phyloP scores from a whole-genome alignment of 2,329 filamentous ascomycete genomes.

The Drechslerella stenobrocha region DNA sequence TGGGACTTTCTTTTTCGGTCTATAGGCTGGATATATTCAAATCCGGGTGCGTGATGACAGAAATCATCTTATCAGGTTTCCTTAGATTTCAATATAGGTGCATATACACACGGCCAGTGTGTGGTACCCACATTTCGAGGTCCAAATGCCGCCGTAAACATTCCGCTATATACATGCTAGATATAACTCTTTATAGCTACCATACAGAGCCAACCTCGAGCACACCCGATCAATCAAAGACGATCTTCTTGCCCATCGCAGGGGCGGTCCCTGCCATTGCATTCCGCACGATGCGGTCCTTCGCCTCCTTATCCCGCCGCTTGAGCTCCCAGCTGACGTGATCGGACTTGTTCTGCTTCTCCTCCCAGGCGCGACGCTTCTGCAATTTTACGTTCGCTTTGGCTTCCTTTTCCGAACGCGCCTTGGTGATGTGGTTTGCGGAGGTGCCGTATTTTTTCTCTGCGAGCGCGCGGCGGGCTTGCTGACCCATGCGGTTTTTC shows the following conservation, averaged over 20 bases:
- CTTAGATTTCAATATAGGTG: no score
- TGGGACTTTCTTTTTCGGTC: no score
- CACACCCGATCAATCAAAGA: conserved; percentile 48
- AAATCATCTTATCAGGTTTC: no score
- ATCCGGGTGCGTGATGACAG: no score
- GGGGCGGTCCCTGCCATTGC: conserved; percentile 56
- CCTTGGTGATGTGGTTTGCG: conserved; percentile 67
- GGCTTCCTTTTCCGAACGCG: conserved; percentile 48
- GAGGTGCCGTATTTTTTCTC: conserved; percentile 76
- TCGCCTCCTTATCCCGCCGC: conserved; percentile 64
- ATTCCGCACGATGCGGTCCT: conserved; percentile 60
- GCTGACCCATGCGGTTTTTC: conserved; percentile 76
- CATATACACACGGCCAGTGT: no score
- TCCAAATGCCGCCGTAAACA: no score
- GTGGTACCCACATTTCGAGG: no score
- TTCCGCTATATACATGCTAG: no score
- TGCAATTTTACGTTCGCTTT: conserved; percentile 59
- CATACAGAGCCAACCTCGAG: no score
- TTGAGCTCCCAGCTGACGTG: conserved; percentile 67
- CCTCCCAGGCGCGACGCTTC: conserved; percentile 58
- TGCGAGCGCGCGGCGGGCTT: conserved; percentile 75
- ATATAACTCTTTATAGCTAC: no score
- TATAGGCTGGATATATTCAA: no score
- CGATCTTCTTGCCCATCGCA: conserved; percentile 52
- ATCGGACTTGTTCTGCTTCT: conserved; percentile 61